Evolutionary conservation across 176 grass and related monocot species (phyloP), one percentile per base, ranked within the genome.

Genomic region (Elymus sibiricus): DNA sequence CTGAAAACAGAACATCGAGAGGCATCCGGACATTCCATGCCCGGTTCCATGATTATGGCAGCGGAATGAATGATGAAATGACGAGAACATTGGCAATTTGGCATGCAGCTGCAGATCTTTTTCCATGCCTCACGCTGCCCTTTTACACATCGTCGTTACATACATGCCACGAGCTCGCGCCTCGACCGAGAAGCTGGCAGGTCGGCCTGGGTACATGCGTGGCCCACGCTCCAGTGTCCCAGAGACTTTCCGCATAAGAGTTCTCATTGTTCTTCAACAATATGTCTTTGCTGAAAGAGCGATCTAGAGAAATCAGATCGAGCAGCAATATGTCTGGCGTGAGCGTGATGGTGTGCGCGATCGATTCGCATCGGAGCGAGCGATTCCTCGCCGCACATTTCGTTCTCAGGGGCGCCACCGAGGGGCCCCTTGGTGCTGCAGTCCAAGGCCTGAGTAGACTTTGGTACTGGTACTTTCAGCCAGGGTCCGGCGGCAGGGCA

Each of bases 331-430:
- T n/a, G n/a, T n/a, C n/a, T n/a, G n/a, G n/a, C n/a, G n/a, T n/a
- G n/a, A n/a, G 49, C 49, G 49, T 53, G 49, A 7, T 53, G 16
- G 49, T 53, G 49, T 19, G 49, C 16, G 49, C 49, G 16, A 19
- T 53, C 49, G 49, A 53, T 53, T 53, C 0, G 16, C 49, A 53
- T 53, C 49, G 49, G 49, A 32, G 62, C 3, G 6, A 64, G 9
- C 40, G 19, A 68, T 12, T 26, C 31, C 26, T n/a, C 58, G 44
- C 77, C 88, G 11, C 47, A 85, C 70, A 13, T 56, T 90, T 82
- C 47, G 28, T 74, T 21, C 43, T 81, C 82, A 19, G 40, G 70
- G 71, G 71, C 7, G 42, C 71, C 71, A 74, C 42, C 71, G 64
- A 34, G 61, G 25, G 78, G 49, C 29, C 81, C 34, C 34, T 19